Percentiles rank a stretch among this genome's conserved stretches.
Evolutionary conservation across 805 yeast species (phyloP).

Genomic region (Osmozyma mogii): DNA sequence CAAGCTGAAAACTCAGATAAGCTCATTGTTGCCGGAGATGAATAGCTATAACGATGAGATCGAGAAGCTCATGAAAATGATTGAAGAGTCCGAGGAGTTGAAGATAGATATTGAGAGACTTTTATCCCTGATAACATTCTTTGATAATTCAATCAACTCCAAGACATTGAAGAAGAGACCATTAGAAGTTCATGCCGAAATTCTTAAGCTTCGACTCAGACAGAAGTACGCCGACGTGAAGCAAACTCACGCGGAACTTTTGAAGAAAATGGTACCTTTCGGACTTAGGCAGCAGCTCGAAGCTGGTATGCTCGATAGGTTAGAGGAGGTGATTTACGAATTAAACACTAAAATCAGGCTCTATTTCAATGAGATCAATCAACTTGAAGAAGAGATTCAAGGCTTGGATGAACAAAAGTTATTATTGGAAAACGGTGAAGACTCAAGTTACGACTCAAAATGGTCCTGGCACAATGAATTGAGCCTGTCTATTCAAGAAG

Average conservation of each 20-base stretch:
- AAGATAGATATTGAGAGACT: constrained; percentile 19
- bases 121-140: constrained; percentile 18
- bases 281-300: constrained; percentile 18
- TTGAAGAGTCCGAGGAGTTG: constrained; percentile 10
- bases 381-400: not conserved
- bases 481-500: no score
- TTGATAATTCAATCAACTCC: constrained; percentile 8
- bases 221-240: constrained; percentile 18
- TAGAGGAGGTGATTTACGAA: constrained; percentile 23
- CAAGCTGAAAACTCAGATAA: no score
- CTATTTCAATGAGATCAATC: not conserved
- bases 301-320: constrained; percentile 14
- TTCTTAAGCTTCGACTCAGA: constrained; percentile 18
- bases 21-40: not conserved
- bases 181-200: constrained; percentile 23
- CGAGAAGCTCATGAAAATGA: constrained; percentile 3
- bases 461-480: no score
- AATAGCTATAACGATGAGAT: not conserved
- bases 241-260: constrained; percentile 16
- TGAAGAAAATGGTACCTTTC: constrained; percentile 23
- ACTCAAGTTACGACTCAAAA: no score
- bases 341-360: constrained; percentile 14
- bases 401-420: no score
- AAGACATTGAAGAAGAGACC: constrained; percentile 16
- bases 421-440: no score